Percentiles rank a stretch among this genome's conserved stretches.
Evolutionary conservation across 192 early-diverging fungal genomes (phyloP).

Genomic region (Coemansia sp.): DNA sequence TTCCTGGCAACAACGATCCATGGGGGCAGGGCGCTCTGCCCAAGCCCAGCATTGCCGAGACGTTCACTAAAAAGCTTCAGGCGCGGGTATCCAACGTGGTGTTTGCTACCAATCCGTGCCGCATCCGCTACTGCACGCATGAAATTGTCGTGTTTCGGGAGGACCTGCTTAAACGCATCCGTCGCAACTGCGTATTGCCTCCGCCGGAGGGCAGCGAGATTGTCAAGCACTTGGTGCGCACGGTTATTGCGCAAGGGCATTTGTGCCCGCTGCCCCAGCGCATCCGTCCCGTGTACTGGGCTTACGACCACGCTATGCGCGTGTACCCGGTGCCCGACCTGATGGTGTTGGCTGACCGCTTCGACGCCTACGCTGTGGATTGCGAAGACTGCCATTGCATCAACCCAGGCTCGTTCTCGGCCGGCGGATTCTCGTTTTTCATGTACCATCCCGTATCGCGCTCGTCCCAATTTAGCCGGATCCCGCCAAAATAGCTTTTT

Average conservation of each 20-base stretch:
- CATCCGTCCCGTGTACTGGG: slow-evolving; percentile 77
- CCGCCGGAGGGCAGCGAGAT: slow-evolving; percentile 53
- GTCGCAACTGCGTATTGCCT: slow-evolving; percentile 70
- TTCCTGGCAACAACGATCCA: slow-evolving; percentile 86
- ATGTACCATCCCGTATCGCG: slow-evolving; percentile 72
- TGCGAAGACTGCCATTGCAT: slow-evolving; percentile 77
- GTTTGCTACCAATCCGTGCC: slow-evolving; percentile 83
- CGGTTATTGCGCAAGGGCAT: slow-evolving; percentile 81
- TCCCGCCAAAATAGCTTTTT: slow-evolving; percentile 17
- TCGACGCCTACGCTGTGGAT: slow-evolving; percentile 71
- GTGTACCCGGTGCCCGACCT: slow-evolving; percentile 87
- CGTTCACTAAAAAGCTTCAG: slow-evolving; percentile 62
- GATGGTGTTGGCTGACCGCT: slow-evolving; percentile 81
- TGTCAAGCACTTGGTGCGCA: slow-evolving; percentile 64
- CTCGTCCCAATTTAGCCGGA: slow-evolving; percentile 49
- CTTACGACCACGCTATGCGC: slow-evolving; percentile 77
- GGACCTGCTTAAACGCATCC: slow-evolving; percentile 71
- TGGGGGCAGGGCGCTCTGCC: slow-evolving; percentile 72
- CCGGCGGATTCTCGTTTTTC: slow-evolving; percentile 60
- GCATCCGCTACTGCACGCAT: slow-evolving; percentile 86
- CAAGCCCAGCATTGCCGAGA: slow-evolving; percentile 68
- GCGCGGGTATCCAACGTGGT: slow-evolving; percentile 58
- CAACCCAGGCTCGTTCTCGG: slow-evolving; percentile 76
- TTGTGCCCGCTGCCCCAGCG: slow-evolving; percentile 76
- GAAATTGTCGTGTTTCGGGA: slow-evolving; percentile 91